Conservation (phyloP, 495 filamentous ascomycete genomes). For the Mycothermus thermophilus region DNA sequence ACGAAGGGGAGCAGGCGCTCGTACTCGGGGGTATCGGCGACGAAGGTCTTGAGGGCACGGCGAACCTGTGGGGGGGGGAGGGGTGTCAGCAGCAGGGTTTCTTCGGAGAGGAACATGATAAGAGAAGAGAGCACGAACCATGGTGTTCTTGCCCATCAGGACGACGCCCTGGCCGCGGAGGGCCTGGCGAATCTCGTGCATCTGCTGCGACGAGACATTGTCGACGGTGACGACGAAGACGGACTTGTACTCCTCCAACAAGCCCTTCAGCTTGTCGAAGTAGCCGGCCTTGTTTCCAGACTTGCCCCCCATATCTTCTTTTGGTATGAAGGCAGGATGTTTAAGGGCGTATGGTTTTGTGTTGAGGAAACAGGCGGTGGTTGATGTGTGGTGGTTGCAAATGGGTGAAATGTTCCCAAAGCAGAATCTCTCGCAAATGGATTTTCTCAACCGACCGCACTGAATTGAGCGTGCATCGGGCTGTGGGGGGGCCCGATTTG, state of each 20-base stretch:
- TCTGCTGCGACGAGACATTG: conserved; percentile 98
- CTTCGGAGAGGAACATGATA: not conserved
- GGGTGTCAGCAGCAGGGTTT: not conserved
- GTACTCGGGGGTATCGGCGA: conserved; percentile 82
- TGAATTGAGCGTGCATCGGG: not conserved
- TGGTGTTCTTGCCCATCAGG: conserved; percentile 99
- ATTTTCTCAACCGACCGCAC: too few species aligned
- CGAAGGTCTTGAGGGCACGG: conserved; percentile 93
- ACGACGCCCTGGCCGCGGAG: conserved; percentile 84
- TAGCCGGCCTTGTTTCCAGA: conserved; percentile 86
- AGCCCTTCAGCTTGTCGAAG: conserved; percentile 96
- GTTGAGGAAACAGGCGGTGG: too few species aligned
- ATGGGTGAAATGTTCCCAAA: conserved; percentile 10
- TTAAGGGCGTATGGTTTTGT: conserved; percentile 60
- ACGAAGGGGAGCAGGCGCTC: conserved; percentile 93
- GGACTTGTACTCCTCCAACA: conserved; percentile 81
- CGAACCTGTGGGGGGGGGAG: conserved; percentile 47
- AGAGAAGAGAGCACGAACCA: conserved; percentile 43
- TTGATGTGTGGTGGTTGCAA: too few species aligned
- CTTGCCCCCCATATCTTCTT: conserved; percentile 99
- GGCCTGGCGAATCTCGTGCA: conserved; percentile 95
- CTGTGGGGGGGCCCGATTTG: not conserved
- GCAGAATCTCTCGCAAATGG: not conserved
- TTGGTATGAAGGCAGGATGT: conserved; percentile 84
- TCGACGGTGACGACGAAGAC: conserved; percentile 96